Percentiles rank a stretch among this genome's conserved stretches.
Conservation (phyloP, 768 basidiomycete genomes). For the Rhizopogon vinicolor region DNA sequence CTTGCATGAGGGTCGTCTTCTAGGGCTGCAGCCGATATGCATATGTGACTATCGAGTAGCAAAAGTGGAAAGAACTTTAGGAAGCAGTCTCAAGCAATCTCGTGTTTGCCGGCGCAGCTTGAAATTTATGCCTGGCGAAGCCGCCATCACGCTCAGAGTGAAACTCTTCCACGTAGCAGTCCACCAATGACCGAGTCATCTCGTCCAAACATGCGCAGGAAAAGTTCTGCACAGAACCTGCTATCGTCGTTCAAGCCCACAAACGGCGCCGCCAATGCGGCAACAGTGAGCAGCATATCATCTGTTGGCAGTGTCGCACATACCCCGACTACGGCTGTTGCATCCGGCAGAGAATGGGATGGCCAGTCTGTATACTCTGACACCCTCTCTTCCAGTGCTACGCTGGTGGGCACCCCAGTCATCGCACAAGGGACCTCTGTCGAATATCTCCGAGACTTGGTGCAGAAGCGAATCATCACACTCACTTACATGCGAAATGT, state of each 20-base stretch:
- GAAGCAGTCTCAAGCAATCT: too few species aligned
- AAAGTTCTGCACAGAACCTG: conserved; percentile 82
- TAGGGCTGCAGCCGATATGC: too few species aligned
- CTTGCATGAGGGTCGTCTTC: too few species aligned
- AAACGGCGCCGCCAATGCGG: conserved; percentile 12
- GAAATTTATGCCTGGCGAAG: too few species aligned
- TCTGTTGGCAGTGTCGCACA: conserved; percentile 35
- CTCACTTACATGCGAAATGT: conserved; percentile 82
- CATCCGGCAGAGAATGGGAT: conserved; percentile 62
- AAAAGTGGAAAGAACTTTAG: too few species aligned
- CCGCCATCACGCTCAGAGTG: too few species aligned
- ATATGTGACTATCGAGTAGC: too few species aligned
- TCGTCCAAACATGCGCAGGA: conserved; percentile 72
- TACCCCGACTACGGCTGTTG: conserved; percentile 32
- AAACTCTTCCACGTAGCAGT: conserved; percentile 12
- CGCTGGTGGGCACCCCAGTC: conserved; percentile 30
- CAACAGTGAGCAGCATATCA: conserved; percentile 31
- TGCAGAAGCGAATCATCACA: conserved; percentile 82
- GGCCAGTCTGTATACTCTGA: conserved; percentile 61
- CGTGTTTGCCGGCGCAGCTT: too few species aligned
- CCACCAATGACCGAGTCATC: conserved; percentile 25
- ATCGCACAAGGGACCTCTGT: conserved; percentile 61
- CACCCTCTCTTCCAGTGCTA: conserved; percentile 32
- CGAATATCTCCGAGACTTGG: conserved; percentile 73
- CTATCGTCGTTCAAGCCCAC: conserved; percentile 64